Conservation (phyloP, 495 filamentous ascomycete genomes). For the Astrothelium macrocarpum region DNA sequence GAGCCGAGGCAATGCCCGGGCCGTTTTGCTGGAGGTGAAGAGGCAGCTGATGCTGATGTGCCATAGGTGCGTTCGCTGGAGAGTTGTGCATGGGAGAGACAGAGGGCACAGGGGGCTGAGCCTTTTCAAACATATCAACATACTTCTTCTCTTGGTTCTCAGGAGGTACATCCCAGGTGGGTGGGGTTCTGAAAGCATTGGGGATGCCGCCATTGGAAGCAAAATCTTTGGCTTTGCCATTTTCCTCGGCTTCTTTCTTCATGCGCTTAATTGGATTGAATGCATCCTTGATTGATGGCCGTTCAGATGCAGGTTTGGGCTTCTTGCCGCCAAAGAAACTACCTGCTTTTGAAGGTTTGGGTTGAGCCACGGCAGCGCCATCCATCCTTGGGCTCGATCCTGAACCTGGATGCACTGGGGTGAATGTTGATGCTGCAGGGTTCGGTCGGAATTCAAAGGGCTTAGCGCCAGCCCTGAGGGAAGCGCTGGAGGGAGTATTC, state of each 20-base stretch:
- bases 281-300: slow-evolving; percentile 51
- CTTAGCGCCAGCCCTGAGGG: slow-evolving; percentile 37
- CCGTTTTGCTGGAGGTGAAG: slow-evolving; percentile 32
- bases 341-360: slow-evolving; percentile 31
- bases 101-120: slow-evolving; percentile 41
- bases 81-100: slow-evolving; percentile 59
- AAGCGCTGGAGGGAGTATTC: background rate
- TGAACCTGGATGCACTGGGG: slow-evolving; percentile 50
- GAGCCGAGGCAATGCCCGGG: slow-evolving; percentile 20
- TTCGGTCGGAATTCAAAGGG: slow-evolving; percentile 79
- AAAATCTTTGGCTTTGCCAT: slow-evolving; percentile 40
- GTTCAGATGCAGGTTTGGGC: slow-evolving; percentile 44
- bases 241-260: slow-evolving; percentile 43
- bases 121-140: slow-evolving; percentile 63
- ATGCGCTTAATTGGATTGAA: slow-evolving; percentile 72
- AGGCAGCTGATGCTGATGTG: slow-evolving; percentile 70
- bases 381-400: slow-evolving; percentile 57
- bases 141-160: slow-evolving; percentile 61
- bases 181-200: slow-evolving; percentile 65
- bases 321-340: slow-evolving; percentile 53
- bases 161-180: slow-evolving; percentile 61
- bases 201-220: slow-evolving; percentile 64
- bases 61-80: slow-evolving; percentile 49
- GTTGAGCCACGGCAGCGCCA: slow-evolving; percentile 18
- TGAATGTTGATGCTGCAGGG: slow-evolving; percentile 67